These are phyloP conservation scores for Gentiana straminea DNA, from an alignment of 257 asterid genomes.

Conservation along the genomic window DNA sequence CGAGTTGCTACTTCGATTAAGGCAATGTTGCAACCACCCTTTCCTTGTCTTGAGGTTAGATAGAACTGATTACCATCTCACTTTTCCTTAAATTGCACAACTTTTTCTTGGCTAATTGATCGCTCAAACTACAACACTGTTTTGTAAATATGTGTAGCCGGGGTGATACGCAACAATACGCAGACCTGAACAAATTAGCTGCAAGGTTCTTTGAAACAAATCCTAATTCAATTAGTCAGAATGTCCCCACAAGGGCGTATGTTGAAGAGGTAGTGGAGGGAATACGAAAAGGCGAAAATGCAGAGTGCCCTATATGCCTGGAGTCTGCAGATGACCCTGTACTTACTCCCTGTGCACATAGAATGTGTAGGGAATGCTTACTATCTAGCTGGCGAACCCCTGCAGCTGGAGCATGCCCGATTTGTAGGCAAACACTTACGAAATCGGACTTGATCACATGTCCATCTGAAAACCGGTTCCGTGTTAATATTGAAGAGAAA, in stretches of 20 bases:
- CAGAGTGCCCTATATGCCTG: slow-evolving; percentile 81
- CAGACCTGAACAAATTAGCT: slow-evolving; percentile 71
- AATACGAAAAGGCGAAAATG: slow-evolving; percentile 39
- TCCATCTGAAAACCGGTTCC: slow-evolving; percentile 44
- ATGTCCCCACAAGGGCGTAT: slow-evolving; percentile 49
- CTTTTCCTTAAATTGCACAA: not conserved
- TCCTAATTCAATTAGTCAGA: slow-evolving; percentile 25
- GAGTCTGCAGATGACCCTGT: slow-evolving; percentile 87
- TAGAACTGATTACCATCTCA: not conserved
- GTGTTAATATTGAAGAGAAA: slow-evolving; percentile 54
- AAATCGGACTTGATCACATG: slow-evolving; percentile 58
- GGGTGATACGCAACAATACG: slow-evolving; percentile 42
- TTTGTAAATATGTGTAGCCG: slow-evolving; percentile 35
- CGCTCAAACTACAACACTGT: not conserved
- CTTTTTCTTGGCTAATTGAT: not conserved
- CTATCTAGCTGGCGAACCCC: slow-evolving; percentile 63
- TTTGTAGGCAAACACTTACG: slow-evolving; percentile 50
- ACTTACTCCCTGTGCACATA: slow-evolving; percentile 77
- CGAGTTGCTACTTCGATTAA: slow-evolving; percentile 66
- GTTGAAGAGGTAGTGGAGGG: slow-evolving; percentile 77
- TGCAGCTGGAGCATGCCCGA: slow-evolving; percentile 52
- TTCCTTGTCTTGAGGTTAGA: slow-evolving; percentile 77
- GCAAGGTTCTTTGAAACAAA: slow-evolving; percentile 41
- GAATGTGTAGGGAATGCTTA: slow-evolving; percentile 81
- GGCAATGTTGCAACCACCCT: slow-evolving; percentile 93